phyloP scores from a whole-genome alignment of 768 basidiomycete genomes.

The Termitomyces sp. region DNA sequence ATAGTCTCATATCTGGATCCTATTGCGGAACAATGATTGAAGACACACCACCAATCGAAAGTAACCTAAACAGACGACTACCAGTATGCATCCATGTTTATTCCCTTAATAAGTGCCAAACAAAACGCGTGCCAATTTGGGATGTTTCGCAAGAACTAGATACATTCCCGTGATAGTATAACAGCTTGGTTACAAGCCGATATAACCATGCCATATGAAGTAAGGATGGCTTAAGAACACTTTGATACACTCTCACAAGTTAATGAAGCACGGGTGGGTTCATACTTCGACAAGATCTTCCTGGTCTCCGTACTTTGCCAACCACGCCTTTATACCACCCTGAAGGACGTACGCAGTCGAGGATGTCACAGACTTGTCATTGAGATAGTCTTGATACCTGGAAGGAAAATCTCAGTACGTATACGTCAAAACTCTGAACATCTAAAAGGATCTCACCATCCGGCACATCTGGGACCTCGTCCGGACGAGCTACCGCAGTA shows the following conservation, averaged over 20 bases:
- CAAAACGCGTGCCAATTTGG: not conserved
- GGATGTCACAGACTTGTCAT: slow-evolving; percentile 18
- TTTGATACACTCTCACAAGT: not conserved
- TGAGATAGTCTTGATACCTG: slow-evolving; percentile 48
- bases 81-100: not conserved
- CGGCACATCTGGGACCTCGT: slow-evolving; percentile 47
- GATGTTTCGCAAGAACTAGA: not conserved
- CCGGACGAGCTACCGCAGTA: slow-evolving; percentile 49
- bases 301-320: slow-evolving; percentile 24
- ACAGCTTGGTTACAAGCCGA: not conserved
- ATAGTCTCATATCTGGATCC: not conserved
- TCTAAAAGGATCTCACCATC: slow-evolving; percentile 35
- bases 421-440: not conserved
- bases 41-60: too few species aligned
- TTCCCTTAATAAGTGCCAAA: not conserved
- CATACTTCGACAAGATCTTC: slow-evolving; percentile 23
- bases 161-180: not conserved
- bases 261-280: not conserved
- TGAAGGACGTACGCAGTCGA: slow-evolving; percentile 35
- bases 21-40: not conserved
- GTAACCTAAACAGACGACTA: too few species aligned
- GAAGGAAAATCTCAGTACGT: not conserved
- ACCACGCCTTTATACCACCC: slow-evolving; percentile 41
- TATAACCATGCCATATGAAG: not conserved
- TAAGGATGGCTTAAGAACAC: too few species aligned